Conservation (phyloP, 2,329 filamentous ascomycete genomes). For the Exophiala sp. region DNA sequence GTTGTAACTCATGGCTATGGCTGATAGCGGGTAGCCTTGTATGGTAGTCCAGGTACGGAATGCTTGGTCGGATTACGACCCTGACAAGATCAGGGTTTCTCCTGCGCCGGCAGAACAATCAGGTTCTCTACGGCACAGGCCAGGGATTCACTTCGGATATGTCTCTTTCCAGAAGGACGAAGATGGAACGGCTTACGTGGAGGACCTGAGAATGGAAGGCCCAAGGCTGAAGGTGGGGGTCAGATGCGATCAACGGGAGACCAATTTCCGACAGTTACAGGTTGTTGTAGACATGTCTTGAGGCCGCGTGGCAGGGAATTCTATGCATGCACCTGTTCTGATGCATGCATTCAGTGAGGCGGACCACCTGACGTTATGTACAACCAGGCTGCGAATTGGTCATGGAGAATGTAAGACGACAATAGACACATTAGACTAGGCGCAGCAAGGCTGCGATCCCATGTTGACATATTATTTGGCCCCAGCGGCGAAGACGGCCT, state of each 20-base stretch:
- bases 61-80: not conserved
- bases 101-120: not conserved
- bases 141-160: not conserved
- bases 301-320: not conserved
- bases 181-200: constrained; percentile 12
- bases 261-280: constrained; percentile 15
- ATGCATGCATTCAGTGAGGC: not conserved
- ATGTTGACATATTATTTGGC: not conserved
- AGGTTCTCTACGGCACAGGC: not conserved
- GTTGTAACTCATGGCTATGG: constrained; percentile 25
- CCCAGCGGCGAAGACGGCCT: too few relatives aligned
- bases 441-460: not conserved
- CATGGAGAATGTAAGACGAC: not conserved
- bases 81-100: not conserved
- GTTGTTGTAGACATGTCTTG: constrained; percentile 19
- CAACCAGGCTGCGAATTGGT: not conserved
- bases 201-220: not conserved
- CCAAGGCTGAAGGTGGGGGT: constrained; percentile 10
- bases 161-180: constrained; percentile 1
- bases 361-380: not conserved
- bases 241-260: constrained; percentile 8
- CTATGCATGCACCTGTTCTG: not conserved
- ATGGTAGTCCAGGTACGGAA: not conserved
- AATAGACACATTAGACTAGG: not conserved
- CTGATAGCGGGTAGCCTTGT: not conserved